Evolutionary conservation across 176 grass and related monocot species (phyloP).

Genomic region (Phyllostachys edulis): DNA sequence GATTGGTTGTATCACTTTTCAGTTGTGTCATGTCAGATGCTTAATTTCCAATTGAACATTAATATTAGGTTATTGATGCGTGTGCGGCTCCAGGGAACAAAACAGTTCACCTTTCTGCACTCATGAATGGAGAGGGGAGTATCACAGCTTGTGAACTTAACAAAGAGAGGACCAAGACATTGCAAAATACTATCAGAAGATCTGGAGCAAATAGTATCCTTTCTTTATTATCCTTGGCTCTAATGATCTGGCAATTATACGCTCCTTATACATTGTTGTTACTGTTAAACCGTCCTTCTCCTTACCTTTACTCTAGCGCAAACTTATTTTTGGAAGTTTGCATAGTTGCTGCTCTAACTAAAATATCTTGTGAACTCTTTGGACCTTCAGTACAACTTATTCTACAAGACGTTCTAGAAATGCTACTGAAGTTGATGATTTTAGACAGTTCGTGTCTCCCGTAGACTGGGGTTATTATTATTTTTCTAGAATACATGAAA

Average conservation of each 20-base stretch:
- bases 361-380: not conserved
- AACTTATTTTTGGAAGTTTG: not conserved
- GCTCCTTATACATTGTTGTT: not conserved
- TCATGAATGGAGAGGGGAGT: slow-evolving; percentile 87
- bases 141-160: slow-evolving; percentile 88
- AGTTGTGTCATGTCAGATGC: slow-evolving; percentile 6
- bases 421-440: not conserved
- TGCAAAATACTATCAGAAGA: slow-evolving; percentile 74
- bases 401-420: not conserved
- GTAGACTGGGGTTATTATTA: not conserved
- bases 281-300: not conserved
- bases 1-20: not conserved
- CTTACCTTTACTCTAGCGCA: not conserved
- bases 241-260: not conserved
- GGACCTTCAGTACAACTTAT: not conserved
- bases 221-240: slow-evolving; percentile 22
- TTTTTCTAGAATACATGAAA: not conserved
- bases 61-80: slow-evolving; percentile 97
- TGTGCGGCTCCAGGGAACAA: slow-evolving; percentile 99
- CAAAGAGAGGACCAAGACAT: slow-evolving; percentile 68
- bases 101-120: slow-evolving; percentile 80
- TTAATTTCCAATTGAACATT: slow-evolving; percentile 40
- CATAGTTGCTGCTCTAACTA: not conserved
- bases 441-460: no score
- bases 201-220: slow-evolving; percentile 96